Conservation (phyloP, 768 basidiomycete genomes). For the Suillus decipiens region DNA sequence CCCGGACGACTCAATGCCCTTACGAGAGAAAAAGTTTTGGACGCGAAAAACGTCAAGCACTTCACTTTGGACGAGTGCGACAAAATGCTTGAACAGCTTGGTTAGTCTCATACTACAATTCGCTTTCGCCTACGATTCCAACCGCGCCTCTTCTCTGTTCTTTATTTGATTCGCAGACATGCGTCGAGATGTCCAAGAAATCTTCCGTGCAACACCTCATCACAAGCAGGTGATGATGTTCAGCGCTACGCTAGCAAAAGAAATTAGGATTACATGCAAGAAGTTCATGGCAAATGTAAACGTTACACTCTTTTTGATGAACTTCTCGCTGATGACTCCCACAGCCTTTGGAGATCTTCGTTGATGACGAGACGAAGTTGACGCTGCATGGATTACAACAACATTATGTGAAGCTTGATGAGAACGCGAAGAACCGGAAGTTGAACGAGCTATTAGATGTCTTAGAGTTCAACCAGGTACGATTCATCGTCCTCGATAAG, state of each 20-base stretch:
- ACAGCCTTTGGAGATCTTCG: slow-evolving; percentile 98
- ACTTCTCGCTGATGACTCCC: background rate
- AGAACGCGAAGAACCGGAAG: slow-evolving; percentile 94
- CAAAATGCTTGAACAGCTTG: slow-evolving; percentile 99
- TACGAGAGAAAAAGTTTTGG: slow-evolving; percentile 91
- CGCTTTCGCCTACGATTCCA: slow-evolving; percentile 70
- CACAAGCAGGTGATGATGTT: slow-evolving; percentile 99
- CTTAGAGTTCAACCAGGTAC: slow-evolving; percentile 96
- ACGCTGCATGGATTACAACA: slow-evolving; percentile 98
- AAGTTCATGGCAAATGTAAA: slow-evolving; percentile 99
- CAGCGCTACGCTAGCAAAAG: slow-evolving; percentile 96
- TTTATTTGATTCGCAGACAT: slow-evolving; percentile 76
- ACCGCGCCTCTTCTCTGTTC: slow-evolving; percentile 51
- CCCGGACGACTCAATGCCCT: slow-evolving; percentile 97
- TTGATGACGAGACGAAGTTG: slow-evolving; percentile 98
- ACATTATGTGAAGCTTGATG: slow-evolving; percentile 97
- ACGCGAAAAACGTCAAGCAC: slow-evolving; percentile 96
- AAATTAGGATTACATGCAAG: slow-evolving; percentile 96
- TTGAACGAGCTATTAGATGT: slow-evolving; percentile 94
- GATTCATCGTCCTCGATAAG: background rate
- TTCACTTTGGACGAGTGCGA: slow-evolving; percentile 99
- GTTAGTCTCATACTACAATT: slow-evolving; percentile 77
- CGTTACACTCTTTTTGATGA: slow-evolving; percentile 15
- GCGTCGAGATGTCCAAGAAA: slow-evolving; percentile 99
- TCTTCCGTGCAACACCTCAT: slow-evolving; percentile 98